A percentile compares a stretch with the other conserved stretches of the same genome.
Conservation (phyloP, 169 alveolate genomes). For the Plasmodium gonderi region DNA sequence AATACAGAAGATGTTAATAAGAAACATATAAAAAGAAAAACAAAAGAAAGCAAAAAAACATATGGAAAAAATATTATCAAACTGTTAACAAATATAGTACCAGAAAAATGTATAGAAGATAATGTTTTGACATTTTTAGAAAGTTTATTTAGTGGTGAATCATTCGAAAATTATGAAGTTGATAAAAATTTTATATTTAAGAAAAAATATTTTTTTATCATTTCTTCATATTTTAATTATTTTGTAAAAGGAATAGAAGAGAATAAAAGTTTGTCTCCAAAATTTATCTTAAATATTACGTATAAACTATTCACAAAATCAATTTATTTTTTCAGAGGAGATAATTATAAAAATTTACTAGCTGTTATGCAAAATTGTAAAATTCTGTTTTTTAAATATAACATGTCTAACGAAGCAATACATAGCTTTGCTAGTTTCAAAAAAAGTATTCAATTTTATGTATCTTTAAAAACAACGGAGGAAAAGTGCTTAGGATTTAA, state of each 20-base stretch:
- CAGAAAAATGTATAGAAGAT: slow-evolving; percentile 58
- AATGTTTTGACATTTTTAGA: slow-evolving; percentile 69
- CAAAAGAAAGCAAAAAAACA: slow-evolving; percentile 69
- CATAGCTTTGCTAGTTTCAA: slow-evolving; percentile 21
- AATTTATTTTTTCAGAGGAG: slow-evolving; percentile 72
- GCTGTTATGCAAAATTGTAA: slow-evolving; percentile 47
- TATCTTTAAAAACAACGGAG: not conserved
- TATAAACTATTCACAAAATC: slow-evolving; percentile 57
- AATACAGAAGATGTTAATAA: slow-evolving; percentile 71
- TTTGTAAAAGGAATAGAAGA: slow-evolving; percentile 67
- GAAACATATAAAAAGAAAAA: slow-evolving; percentile 58
- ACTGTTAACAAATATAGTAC: slow-evolving; percentile 30
- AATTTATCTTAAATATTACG: slow-evolving; percentile 53
- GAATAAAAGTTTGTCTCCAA: slow-evolving; percentile 25
- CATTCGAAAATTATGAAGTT: slow-evolving; percentile 60
- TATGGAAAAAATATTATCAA: slow-evolving; percentile 72
- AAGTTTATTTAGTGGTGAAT: slow-evolving; percentile 63
- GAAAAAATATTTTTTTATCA: slow-evolving; percentile 45
- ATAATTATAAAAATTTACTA: slow-evolving; percentile 48
- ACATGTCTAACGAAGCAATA: slow-evolving; percentile 1
- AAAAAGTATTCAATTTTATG: slow-evolving; percentile 26
- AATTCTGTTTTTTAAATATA: slow-evolving; percentile 21
- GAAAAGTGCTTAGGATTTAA: slow-evolving; percentile 59
- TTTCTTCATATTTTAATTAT: slow-evolving; percentile 32
- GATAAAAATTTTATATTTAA: slow-evolving; percentile 69